A percentile compares a stretch with the other conserved stretches of the same genome.
Conservation (phyloP, 495 filamentous ascomycete genomes). For the Podospora appendiculata region DNA sequence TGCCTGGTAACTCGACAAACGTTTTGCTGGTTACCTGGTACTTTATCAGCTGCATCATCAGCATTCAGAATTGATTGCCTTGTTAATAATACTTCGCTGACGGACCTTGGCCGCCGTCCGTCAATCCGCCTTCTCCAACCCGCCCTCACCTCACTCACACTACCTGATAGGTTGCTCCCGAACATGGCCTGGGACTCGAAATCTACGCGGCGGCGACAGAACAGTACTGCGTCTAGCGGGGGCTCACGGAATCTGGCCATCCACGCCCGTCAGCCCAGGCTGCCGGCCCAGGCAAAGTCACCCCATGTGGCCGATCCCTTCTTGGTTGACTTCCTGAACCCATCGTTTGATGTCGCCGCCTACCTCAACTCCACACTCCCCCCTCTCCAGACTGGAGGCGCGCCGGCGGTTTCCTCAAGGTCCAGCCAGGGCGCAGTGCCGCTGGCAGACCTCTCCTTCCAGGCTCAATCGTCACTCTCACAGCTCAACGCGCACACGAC, state of each 20-base stretch:
- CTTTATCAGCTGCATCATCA: too few relatives aligned
- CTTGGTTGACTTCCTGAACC: slow-evolving; percentile 59
- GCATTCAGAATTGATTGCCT: too few relatives aligned
- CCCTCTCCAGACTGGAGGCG: slow-evolving; percentile 34
- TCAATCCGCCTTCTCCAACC: not conserved
- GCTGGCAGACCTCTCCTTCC: slow-evolving; percentile 67
- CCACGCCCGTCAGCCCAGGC: slow-evolving; percentile 19
- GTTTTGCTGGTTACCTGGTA: too few relatives aligned
- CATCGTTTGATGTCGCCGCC: slow-evolving; percentile 69
- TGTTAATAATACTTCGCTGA: too few relatives aligned
- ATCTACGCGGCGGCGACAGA: slow-evolving; percentile 18
- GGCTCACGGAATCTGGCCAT: slow-evolving; percentile 11
- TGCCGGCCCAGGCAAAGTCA: slow-evolving; percentile 35
- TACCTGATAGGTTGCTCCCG: too few relatives aligned
- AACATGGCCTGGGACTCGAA: slow-evolving; percentile 20
- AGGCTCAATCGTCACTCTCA: slow-evolving; percentile 76
- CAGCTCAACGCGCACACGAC: slow-evolving; percentile 83
- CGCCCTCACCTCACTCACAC: not conserved
- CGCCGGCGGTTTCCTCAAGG: slow-evolving; percentile 14
- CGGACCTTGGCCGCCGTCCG: not conserved
- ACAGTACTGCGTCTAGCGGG: slow-evolving; percentile 17
- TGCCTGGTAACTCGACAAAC: too few relatives aligned
- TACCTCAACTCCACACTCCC: slow-evolving; percentile 77
- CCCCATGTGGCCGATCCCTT: slow-evolving; percentile 53
- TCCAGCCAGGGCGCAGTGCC: slow-evolving; percentile 44